Evolutionary conservation across 2,329 filamentous ascomycete genomes (phyloP).

Genomic region (Penicillium sp.): DNA sequence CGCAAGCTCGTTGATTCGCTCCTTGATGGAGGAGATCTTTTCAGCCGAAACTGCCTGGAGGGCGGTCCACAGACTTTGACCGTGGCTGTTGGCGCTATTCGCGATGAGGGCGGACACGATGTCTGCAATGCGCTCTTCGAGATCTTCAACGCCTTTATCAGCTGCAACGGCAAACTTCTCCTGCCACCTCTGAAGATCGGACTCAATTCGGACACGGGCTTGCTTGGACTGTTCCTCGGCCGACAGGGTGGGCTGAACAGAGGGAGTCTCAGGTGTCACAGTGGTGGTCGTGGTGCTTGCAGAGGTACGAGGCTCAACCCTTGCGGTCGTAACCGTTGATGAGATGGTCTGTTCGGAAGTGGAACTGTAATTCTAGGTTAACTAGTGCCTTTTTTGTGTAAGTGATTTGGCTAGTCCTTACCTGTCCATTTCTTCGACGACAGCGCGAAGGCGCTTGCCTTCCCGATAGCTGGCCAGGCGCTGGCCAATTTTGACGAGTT

Average conservation of each 20-base stretch:
- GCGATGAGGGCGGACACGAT: conserved; percentile 76
- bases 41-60: conserved; percentile 71
- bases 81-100: conserved; percentile 60
- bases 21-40: conserved; percentile 70
- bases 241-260: conserved; percentile 48
- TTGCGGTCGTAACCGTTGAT: conserved; percentile 29
- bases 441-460: conserved; percentile 67
- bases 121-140: conserved; percentile 67
- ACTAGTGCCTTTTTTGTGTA: conserved; percentile 1
- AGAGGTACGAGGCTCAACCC: conserved; percentile 24
- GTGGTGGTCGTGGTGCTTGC: conserved; percentile 30
- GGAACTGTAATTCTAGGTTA: conserved; percentile 26
- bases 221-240: conserved; percentile 50
- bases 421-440: conserved; percentile 61
- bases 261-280: conserved; percentile 35
- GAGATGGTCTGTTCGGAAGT: conserved; percentile 32
- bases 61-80: conserved; percentile 63
- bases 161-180: conserved; percentile 84
- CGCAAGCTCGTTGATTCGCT: conserved; percentile 65
- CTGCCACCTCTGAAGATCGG: conserved; percentile 85
- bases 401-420: conserved; percentile 30
- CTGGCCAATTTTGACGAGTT: conserved; percentile 89
- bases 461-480: conserved; percentile 72
- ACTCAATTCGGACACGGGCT: conserved; percentile 69
- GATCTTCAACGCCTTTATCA: conserved; percentile 77